phyloP scores from a whole-genome alignment of 139 green algal species.

The Chlamydomonas incerta region DNA sequence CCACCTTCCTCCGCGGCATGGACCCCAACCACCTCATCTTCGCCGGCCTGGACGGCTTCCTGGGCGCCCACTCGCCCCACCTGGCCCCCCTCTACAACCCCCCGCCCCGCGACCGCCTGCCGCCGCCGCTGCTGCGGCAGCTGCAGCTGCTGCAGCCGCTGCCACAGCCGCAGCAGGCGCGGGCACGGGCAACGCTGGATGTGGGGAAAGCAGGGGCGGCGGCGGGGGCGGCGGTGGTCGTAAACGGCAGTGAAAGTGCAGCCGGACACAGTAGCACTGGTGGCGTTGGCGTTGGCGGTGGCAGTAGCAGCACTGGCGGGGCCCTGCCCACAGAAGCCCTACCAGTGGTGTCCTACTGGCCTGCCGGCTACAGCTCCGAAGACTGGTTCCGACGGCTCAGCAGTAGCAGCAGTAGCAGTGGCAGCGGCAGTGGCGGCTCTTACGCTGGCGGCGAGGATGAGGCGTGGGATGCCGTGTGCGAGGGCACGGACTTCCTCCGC shows the following conservation, averaged over 20 bases:
- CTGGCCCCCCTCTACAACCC: constrained; percentile 49
- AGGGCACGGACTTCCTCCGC: constrained; percentile 4
- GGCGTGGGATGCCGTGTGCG: constrained; percentile 31
- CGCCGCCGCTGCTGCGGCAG: background rate
- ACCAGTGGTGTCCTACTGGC: too few relatives aligned
- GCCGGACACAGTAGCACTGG: background rate
- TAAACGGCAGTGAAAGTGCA: too few relatives aligned
- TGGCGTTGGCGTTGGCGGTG: background rate
- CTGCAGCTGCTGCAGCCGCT: background rate
- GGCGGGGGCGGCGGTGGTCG: too few relatives aligned
- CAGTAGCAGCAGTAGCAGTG: background rate
- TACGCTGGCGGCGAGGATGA: background rate
- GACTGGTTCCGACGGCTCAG: background rate
- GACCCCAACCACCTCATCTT: constrained; percentile 45
- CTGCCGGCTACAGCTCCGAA: too few relatives aligned
- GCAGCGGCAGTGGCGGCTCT: background rate
- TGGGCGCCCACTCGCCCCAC: constrained; percentile 48
- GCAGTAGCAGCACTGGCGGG: background rate
- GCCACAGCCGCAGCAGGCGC: background rate
- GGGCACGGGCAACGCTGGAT: too few relatives aligned
- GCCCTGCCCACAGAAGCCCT: too few relatives aligned
- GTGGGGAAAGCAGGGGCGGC: too few relatives aligned
- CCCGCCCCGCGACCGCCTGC: background rate
- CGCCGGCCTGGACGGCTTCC: constrained; percentile 40
- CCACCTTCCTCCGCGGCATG: constrained; percentile 43